Evolutionary conservation across 2,329 filamentous ascomycete species (phyloP), one percentile per base, ranked within the genome.

Genomic region (Fusarium sp.): DNA sequence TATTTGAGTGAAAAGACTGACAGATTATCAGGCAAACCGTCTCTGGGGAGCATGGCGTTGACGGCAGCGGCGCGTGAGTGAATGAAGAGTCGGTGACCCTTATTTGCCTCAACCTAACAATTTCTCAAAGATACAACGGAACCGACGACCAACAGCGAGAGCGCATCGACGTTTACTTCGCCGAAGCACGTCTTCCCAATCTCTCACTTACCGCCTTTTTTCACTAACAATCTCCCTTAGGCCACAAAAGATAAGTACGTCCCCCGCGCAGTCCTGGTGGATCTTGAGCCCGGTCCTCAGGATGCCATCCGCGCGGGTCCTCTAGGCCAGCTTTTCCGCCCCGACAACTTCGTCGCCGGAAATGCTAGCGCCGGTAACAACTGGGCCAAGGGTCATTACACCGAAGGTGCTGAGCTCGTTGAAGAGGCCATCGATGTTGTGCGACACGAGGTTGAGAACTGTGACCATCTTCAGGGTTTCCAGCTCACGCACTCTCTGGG

Each of bases 341-440:
- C 96, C 82, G 96, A 99, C 89, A 99, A 98, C 92, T 98, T 98
- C 87, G 94, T 98, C 82, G 98, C 98, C 85, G 96, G 96, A 80
- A 95, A 98, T 89, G 98, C 95, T 80, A 95, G 95, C 90, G 96
- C 96, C 84, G 96, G 96, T 87, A 99, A 99, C 94, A 98, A 98
- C 92, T 99, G 96, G 96, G 96, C 96, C 85, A 98, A 98, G 92
- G 96, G 96, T 87, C 96, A 99, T 86, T 99, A 98, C 91, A 98
- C 96, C 75, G 96, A 99, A 89, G 96, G 96, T 90, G 96, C 96
- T 78, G 96, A 99, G 89, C 91, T 98, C 73, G 96, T 98, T 78
- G 96, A 99, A 88, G 90, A 98, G 82, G 96, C 98, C 78, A 91
- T 99, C 78, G 96, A 98, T 83, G 96, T 99, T 76, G 95, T 99